Evolutionary conservation across 1,284 basidiomycete species (phyloP).

Genomic region (Ustilago loliicola): DNA sequence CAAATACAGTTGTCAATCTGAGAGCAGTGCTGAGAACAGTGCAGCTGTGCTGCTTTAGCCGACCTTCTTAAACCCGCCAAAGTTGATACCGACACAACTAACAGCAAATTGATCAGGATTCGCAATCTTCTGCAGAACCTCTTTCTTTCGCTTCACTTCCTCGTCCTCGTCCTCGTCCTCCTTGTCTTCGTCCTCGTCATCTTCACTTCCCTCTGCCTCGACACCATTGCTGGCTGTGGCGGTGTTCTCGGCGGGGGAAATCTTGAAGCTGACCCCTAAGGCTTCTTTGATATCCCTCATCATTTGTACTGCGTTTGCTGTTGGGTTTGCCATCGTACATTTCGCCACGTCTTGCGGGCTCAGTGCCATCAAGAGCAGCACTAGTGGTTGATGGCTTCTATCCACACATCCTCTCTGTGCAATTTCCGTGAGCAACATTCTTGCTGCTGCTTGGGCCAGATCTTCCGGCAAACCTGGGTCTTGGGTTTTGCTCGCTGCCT

Average conservation of each 20-base stretch:
- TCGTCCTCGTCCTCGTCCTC: slow-evolving; percentile 31
- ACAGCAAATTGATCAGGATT: slow-evolving; percentile 48
- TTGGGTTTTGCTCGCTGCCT: slow-evolving; percentile 77
- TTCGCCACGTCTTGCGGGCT: slow-evolving; percentile 95
- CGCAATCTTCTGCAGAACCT: slow-evolving; percentile 13
- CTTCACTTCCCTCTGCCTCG: neutral
- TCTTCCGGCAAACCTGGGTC: slow-evolving; percentile 84
- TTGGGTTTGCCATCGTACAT: slow-evolving; percentile 86
- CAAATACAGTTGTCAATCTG: neutral
- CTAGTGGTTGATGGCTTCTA: slow-evolving; percentile 87
- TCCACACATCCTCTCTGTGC: slow-evolving; percentile 90
- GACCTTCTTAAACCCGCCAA: slow-evolving; percentile 61
- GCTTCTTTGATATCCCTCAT: slow-evolving; percentile 84
- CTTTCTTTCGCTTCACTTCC: slow-evolving; percentile 23
- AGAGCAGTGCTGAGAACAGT: neutral
- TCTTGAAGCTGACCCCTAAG: slow-evolving; percentile 79
- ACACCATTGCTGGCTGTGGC: neutral
- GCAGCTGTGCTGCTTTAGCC: slow-evolving; percentile 11
- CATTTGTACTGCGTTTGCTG: slow-evolving; percentile 83
- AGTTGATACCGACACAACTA: slow-evolving; percentile 64
- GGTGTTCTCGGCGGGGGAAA: slow-evolving; percentile 54
- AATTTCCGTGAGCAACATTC: slow-evolving; percentile 83
- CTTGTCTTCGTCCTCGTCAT: slow-evolving; percentile 23
- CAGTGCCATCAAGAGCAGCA: slow-evolving; percentile 89
- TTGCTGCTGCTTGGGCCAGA: slow-evolving; percentile 83